These are phyloP conservation scores for Lachnellula willkommii DNA, from an alignment of 2,329 filamentous ascomycete genomes.

Conservation along the genomic window DNA sequence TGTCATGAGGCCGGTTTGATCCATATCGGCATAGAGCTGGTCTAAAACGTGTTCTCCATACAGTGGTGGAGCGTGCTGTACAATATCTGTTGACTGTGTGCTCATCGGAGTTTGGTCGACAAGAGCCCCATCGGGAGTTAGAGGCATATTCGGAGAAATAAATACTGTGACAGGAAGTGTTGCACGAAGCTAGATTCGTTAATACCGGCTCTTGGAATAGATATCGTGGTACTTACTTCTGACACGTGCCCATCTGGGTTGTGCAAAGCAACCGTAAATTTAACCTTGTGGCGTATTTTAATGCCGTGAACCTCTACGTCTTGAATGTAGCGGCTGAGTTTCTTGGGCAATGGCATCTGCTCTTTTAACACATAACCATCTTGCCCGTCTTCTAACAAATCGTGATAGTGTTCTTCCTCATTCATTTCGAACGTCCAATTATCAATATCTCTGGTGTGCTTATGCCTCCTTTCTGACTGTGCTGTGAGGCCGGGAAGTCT, in stretches of 20 bases:
- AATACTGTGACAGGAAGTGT: slow-evolving; percentile 89
- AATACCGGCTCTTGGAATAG: slow-evolving; percentile 9
- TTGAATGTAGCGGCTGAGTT: slow-evolving; percentile 76
- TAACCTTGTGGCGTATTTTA: slow-evolving; percentile 88
- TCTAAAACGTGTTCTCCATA: slow-evolving; percentile 90
- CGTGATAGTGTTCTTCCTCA: slow-evolving; percentile 60
- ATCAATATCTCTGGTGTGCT: slow-evolving; percentile 58
- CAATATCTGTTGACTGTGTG: slow-evolving; percentile 44
- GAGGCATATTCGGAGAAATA: slow-evolving; percentile 87
- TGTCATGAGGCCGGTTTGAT: slow-evolving; percentile 74
- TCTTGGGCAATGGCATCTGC: slow-evolving; percentile 69
- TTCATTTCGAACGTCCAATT: slow-evolving; percentile 52
- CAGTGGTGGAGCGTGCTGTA: slow-evolving; percentile 73
- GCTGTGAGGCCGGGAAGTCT: slow-evolving; percentile 44
- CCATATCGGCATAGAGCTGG: slow-evolving; percentile 82
- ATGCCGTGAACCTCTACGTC: slow-evolving; percentile 85
- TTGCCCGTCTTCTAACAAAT: slow-evolving; percentile 63
- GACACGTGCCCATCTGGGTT: slow-evolving; percentile 95
- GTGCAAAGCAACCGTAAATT: slow-evolving; percentile 82
- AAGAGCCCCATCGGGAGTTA: slow-evolving; percentile 82
- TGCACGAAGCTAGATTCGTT: slow-evolving; percentile 61
- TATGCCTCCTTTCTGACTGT: slow-evolving; percentile 51
- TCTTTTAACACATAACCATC: slow-evolving; percentile 60
- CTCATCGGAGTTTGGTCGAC: slow-evolving; percentile 53
- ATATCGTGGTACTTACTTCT: slow-evolving; percentile 52